Percentiles rank a stretch among this genome's conserved stretches.
Conservation (phyloP, 305 asterid species). For the Fraxinus paxiana region DNA sequence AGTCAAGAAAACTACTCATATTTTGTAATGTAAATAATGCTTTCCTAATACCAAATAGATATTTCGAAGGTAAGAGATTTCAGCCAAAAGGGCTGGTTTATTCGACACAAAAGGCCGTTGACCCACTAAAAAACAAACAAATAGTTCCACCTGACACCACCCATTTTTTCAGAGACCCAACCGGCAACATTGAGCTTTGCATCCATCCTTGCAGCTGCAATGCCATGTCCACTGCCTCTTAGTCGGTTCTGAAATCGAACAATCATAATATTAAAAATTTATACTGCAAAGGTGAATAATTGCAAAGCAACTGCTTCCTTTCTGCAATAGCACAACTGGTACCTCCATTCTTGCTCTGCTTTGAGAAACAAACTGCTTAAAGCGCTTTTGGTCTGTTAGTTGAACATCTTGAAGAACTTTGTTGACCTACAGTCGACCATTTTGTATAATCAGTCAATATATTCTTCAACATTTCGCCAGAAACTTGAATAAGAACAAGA, state of each 20-base stretch:
- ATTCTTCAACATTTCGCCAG: constrained; percentile 4
- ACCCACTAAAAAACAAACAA: not conserved
- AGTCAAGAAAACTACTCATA: not conserved
- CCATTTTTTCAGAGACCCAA: constrained; percentile 95
- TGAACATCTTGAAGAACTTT: constrained; percentile 89
- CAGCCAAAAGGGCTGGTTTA: not conserved
- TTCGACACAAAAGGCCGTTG: not conserved
- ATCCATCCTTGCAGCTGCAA: constrained; percentile 97
- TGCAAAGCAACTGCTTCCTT: not conserved
- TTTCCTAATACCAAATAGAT: constrained; percentile 19
- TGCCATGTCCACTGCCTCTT: constrained; percentile 95
- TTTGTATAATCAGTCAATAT: constrained; percentile 24
- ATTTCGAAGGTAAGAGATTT: constrained; percentile 10
- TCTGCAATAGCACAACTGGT: constrained; percentile 20
- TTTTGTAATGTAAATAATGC: constrained; percentile 9
- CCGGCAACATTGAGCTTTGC: constrained; percentile 97
- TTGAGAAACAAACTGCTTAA: constrained; percentile 94
- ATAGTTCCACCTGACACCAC: constrained; percentile 75
- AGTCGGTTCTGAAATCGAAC: constrained; percentile 64
- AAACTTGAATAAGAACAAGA: not conserved
- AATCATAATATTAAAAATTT: constrained; percentile 21
- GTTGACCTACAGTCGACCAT: constrained; percentile 55
- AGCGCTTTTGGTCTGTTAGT: constrained; percentile 87
- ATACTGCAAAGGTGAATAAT: not conserved
- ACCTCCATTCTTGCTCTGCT: constrained; percentile 99